phyloP scores from a whole-genome alignment of 2,329 filamentous ascomycete genomes.

The Colletotrichum falcatum region DNA sequence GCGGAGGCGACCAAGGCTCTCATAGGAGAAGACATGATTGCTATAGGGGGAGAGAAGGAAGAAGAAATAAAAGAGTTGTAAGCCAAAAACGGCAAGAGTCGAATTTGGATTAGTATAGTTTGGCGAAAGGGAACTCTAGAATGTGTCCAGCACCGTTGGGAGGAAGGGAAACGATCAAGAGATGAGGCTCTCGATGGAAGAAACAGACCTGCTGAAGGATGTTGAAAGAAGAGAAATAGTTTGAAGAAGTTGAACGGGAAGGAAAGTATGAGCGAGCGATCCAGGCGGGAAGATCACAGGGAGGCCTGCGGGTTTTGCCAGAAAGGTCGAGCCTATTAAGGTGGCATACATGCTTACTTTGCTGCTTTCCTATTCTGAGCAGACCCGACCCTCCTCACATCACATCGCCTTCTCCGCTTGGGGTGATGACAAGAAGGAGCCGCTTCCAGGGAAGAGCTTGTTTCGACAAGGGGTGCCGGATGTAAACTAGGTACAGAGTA shows the following conservation, averaged over 20 bases:
- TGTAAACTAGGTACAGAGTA: too few relatives aligned
- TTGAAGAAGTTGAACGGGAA: constrained; percentile 23
- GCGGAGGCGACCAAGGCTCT: constrained; percentile 50
- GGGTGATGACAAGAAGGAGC: constrained; percentile 29
- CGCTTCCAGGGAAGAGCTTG: constrained; percentile 35
- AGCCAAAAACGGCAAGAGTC: constrained; percentile 40
- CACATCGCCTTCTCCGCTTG: constrained; percentile 7
- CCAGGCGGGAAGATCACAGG: constrained; percentile 37
- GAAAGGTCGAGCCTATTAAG: constrained; percentile 33
- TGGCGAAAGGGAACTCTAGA: constrained; percentile 1
- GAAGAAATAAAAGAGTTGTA: constrained; percentile 34
- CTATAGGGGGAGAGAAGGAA: constrained; percentile 43
- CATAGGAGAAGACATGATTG: constrained; percentile 52
- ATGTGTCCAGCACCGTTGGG: constrained; percentile 37
- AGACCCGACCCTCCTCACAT: not conserved
- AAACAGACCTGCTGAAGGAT: constrained; percentile 37
- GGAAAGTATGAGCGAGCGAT: constrained; percentile 40
- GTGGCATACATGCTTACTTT: constrained; percentile 36
- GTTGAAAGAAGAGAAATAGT: not conserved
- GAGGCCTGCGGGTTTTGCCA: constrained; percentile 24
- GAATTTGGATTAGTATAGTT: constrained; percentile 34
- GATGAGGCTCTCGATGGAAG: constrained; percentile 8
- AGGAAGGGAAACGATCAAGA: constrained; percentile 30
- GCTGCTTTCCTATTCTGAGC: constrained; percentile 1
- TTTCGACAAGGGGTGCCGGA: constrained; percentile 33